Evolutionary conservation across 352 stramenopile species (phyloP).

Genomic region (Saprolegnia diclina): DNA sequence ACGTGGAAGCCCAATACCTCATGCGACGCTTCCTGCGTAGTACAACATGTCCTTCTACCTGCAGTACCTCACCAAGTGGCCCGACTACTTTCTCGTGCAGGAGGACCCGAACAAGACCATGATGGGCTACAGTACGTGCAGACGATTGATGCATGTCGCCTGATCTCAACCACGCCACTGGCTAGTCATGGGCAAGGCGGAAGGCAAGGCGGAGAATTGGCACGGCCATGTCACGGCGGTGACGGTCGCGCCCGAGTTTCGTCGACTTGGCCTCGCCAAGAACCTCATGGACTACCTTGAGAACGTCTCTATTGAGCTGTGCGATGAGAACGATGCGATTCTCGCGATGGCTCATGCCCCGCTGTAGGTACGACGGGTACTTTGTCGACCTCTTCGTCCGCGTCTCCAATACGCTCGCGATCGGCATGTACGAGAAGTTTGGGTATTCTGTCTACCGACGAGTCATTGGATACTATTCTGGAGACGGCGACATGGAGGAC

Average conservation of each 20-base stretch:
- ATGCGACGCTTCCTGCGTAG: constrained; percentile 31
- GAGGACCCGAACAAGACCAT: constrained; percentile 89
- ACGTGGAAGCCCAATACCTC: constrained; percentile 6
- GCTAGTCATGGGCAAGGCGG: constrained; percentile 92
- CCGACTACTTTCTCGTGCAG: constrained; percentile 95
- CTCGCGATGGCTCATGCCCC: neutral
- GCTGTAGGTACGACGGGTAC: constrained; percentile 82
- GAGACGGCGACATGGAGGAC: constrained; percentile 72
- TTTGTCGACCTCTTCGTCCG: constrained; percentile 99
- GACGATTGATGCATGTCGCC: constrained; percentile 4
- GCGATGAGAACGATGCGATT: constrained; percentile 19
- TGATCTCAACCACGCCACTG: constrained; percentile 13
- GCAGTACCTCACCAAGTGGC: constrained; percentile 95
- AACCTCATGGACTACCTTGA: constrained; percentile 94
- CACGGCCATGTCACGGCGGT: constrained; percentile 98
- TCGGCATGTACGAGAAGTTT: constrained; percentile 91
- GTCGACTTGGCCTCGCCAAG: constrained; percentile 86
- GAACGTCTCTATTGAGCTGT: constrained; percentile 68
- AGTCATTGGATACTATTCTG: constrained; percentile 91
- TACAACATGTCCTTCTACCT: constrained; percentile 98
- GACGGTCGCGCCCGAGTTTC: constrained; percentile 95
- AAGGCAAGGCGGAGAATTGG: constrained; percentile 93
- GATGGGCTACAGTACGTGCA: constrained; percentile 90
- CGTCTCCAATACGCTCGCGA: constrained; percentile 90
- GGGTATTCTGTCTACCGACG: constrained; percentile 89